phyloP scores from a whole-genome alignment of 345 rosid species.

The Eucalyptus brandiana region DNA sequence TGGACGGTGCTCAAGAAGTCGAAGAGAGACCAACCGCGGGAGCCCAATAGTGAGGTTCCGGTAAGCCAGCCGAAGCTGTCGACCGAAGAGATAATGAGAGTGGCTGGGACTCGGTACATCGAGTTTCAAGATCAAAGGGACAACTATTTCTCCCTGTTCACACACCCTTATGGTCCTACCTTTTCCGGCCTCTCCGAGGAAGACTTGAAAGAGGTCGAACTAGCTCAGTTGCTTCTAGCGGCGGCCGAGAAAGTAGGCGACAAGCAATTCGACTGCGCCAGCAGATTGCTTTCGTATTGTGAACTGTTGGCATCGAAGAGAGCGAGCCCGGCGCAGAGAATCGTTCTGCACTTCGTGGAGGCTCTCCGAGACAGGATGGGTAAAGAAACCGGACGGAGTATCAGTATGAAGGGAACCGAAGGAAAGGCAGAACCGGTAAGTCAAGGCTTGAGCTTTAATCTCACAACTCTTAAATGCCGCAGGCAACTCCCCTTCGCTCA shows the following conservation, averaged over 20 bases:
- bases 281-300: slow-evolving; percentile 26
- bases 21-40: background rate
- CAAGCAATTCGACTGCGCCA: slow-evolving; percentile 31
- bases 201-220: slow-evolving; percentile 41
- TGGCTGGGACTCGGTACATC: slow-evolving; percentile 34
- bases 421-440: too few relatives aligned
- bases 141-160: slow-evolving; percentile 19
- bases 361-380: slow-evolving; percentile 31
- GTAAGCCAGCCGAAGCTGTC: slow-evolving; percentile 6
- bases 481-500: slow-evolving; percentile 19
- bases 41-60: background rate
- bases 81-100: slow-evolving; percentile 32
- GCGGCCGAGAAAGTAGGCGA: slow-evolving; percentile 51
- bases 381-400: slow-evolving; percentile 13
- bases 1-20: slow-evolving; percentile 18
- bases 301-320: slow-evolving; percentile 22
- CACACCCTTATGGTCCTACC: slow-evolving; percentile 35
- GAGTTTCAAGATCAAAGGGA: slow-evolving; percentile 21
- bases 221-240: slow-evolving; percentile 30
- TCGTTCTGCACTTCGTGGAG: slow-evolving; percentile 25
- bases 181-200: slow-evolving; percentile 32
- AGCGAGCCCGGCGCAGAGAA: slow-evolving; percentile 30
- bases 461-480: background rate
- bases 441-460: slow-evolving; percentile 1
- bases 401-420: background rate